Evolutionary conservation across 352 stramenopile species (phyloP).

Genomic region (Phytophthora europaea): DNA sequence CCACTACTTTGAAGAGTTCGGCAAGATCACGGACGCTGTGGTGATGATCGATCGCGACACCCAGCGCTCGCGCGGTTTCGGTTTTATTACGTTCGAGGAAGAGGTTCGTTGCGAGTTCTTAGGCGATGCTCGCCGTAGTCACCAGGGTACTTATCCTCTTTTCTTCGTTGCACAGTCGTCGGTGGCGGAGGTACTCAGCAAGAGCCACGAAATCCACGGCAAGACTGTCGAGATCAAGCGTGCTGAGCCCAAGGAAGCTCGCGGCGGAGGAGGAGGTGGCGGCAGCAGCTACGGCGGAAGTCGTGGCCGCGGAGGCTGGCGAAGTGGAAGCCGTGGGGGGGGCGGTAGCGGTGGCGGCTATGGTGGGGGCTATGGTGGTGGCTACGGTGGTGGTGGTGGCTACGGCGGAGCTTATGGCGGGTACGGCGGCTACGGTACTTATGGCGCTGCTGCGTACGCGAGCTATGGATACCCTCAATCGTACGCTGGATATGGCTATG

Average conservation of each 20-base stretch:
- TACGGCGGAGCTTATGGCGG: conserved; percentile 49
- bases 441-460: conserved; percentile 40
- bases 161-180: conserved; percentile 52
- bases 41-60: conserved; percentile 96
- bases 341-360: conserved; percentile 40
- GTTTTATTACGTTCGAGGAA: conserved; percentile 95
- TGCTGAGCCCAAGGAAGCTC: conserved; percentile 82
- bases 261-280: conserved; percentile 43
- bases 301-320: conserved; percentile 35
- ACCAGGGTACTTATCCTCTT: background rate
- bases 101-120: conserved; percentile 47
- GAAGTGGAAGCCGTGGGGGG: conserved; percentile 38
- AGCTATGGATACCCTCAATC: conserved; percentile 42
- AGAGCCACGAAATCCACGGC: conserved; percentile 92
- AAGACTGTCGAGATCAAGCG: conserved; percentile 93
- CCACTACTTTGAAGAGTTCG: conserved; percentile 93
- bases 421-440: conserved; percentile 44
- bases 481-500: conserved; percentile 52
- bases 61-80: conserved; percentile 92
- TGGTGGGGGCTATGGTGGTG: conserved; percentile 45
- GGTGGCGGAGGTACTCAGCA: conserved; percentile 90
- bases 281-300: conserved; percentile 40
- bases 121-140: background rate
- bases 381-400: conserved; percentile 41
- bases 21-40: conserved; percentile 91